Evolutionary conservation across 2,329 filamentous ascomycete genomes (phyloP).

Genomic region (Scedosporium aurantiacum): DNA sequence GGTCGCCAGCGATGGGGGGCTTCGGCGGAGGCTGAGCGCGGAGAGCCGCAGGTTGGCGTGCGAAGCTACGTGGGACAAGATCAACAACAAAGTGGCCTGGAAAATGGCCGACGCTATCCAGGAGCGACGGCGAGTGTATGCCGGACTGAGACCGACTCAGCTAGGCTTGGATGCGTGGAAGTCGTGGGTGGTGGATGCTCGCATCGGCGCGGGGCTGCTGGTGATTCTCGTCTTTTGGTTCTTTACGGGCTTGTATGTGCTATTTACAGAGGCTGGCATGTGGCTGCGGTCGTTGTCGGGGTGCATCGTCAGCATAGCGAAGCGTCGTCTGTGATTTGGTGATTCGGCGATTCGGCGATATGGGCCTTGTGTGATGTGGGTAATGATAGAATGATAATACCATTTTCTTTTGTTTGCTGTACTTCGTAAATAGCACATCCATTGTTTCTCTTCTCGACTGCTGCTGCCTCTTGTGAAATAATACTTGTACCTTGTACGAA

Average conservation of each 20-base stretch:
- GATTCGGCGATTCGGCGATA: too few relatives aligned
- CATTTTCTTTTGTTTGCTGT: not conserved
- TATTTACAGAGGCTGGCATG: slow-evolving; percentile 34
- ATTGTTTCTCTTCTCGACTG: not conserved
- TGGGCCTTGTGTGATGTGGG: not conserved
- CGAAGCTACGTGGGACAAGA: slow-evolving; percentile 59
- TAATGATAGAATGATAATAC: not conserved
- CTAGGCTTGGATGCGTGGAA: not conserved
- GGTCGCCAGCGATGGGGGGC: slow-evolving; percentile 32
- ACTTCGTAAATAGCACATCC: not conserved
- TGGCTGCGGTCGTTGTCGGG: slow-evolving; percentile 15
- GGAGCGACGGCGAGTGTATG: slow-evolving; percentile 19
- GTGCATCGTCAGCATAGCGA: not conserved
- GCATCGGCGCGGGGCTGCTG: slow-evolving; percentile 31
- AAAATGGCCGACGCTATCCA: slow-evolving; percentile 45
- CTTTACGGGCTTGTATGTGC: slow-evolving; percentile 35
- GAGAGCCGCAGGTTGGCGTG: slow-evolving; percentile 45
- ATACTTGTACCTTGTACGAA: too few relatives aligned
- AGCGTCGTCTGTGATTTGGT: slow-evolving; percentile 3
- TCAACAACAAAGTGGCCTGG: slow-evolving; percentile 59
- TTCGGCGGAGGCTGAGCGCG: slow-evolving; percentile 33
- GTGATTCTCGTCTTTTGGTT: slow-evolving; percentile 38
- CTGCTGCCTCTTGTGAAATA: too few relatives aligned
- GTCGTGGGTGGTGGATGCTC: slow-evolving; percentile 28
- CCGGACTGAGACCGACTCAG: not conserved